Conservation (phyloP, 2,329 filamentous ascomycete species). For the Venturiaceae sp. region DNA sequence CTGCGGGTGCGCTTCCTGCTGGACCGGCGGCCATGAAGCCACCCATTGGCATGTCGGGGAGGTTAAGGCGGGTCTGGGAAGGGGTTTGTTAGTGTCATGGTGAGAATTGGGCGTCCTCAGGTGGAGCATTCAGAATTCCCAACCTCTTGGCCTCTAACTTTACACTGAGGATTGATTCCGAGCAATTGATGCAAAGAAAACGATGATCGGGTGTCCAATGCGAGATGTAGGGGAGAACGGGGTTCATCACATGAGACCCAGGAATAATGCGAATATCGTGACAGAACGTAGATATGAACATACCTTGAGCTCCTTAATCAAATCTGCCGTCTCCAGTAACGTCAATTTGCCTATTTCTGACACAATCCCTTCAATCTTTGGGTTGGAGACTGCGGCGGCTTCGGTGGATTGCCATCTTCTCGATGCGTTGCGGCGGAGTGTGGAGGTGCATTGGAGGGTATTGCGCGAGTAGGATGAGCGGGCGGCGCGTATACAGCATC, state of each 20-base stretch:
- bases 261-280: not conserved
- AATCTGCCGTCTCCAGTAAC: conserved; percentile 89
- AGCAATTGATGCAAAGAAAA: too few species aligned
- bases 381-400: conserved; percentile 55
- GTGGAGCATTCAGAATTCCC: not conserved
- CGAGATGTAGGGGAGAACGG: not conserved
- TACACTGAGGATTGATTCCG: too few species aligned
- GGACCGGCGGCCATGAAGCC: conserved; percentile 69
- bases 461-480: conserved; percentile 15
- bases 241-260: not conserved
- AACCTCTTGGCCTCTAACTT: too few species aligned
- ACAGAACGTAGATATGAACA: conserved; percentile 3
- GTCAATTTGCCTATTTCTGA: conserved; percentile 99
- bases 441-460: conserved; percentile 20
- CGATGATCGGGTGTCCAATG: not conserved
- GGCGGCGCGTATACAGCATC: conserved; percentile 31
- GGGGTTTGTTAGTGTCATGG: conserved; percentile 2
- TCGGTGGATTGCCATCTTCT: conserved; percentile 87
- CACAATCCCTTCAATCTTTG: conserved; percentile 91
- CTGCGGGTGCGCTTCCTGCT: conserved; percentile 52
- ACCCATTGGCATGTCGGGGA: conserved; percentile 92
- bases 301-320: conserved; percentile 94
- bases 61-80: conserved; percentile 77
- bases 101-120: not conserved
- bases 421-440: conserved; percentile 28